Evolutionary conservation across 805 yeast species (phyloP).

Genomic region (Jamesozyma spencerorum): DNA sequence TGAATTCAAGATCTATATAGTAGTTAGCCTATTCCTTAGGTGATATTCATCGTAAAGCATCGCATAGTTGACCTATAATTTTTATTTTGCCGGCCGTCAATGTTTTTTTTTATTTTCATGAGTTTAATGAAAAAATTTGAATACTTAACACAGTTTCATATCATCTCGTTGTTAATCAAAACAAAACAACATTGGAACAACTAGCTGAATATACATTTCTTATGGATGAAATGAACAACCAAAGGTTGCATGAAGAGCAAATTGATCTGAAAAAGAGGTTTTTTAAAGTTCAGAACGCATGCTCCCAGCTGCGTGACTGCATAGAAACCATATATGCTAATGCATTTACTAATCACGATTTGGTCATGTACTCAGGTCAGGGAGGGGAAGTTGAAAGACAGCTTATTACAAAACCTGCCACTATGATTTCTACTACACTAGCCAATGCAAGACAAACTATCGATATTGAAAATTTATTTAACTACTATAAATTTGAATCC

Average conservation of each 20-base stretch:
- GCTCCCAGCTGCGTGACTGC: conserved; percentile 8
- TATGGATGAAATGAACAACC: neutral
- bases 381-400: conserved; percentile 5
- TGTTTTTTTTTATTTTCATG: too few relatives aligned
- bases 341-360: conserved; percentile 6
- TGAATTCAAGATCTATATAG: too few relatives aligned
- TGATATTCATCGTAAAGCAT: too few relatives aligned
- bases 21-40: too few relatives aligned
- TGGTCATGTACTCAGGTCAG: neutral
- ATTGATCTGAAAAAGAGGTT: conserved; percentile 4
- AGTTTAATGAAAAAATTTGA: too few relatives aligned
- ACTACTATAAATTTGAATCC: conserved; percentile 7
- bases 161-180: too few relatives aligned
- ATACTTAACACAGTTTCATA: too few relatives aligned
- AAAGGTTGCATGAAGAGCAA: neutral
- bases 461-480: conserved; percentile 5
- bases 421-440: conserved; percentile 3
- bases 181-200: too few relatives aligned
- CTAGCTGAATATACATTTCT: too few relatives aligned
- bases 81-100: too few relatives aligned
- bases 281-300: conserved; percentile 10
- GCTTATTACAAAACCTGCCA: conserved; percentile 8
- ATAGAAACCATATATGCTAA: conserved; percentile 8
- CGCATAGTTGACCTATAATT: too few relatives aligned
- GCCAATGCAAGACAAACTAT: conserved; percentile 1